Evolutionary conservation across 345 rosid species (phyloP), one percentile per base, ranked within the genome.

Genomic region (Pugionium dolabratum): DNA sequence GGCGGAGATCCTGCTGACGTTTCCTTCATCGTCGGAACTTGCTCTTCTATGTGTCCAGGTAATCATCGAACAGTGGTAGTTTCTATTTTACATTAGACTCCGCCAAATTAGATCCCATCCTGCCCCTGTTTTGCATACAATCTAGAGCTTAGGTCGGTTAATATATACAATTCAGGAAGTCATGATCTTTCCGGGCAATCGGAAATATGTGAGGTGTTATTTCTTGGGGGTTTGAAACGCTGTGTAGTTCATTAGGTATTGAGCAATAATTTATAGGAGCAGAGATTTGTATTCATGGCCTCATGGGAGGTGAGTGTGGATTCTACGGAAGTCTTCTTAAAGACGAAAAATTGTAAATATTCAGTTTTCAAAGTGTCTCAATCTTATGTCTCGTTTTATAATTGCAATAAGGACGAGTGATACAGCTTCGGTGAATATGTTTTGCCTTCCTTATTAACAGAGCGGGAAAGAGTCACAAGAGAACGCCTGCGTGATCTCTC

Each of bases 21-120:
- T 7, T 59, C 77, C 26, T 71, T 76, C 54, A 71, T 87, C 40
- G 72, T 80, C 48, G 95, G 97, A 66, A 89, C 90, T 65, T 87
- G 97, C 80, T 85, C 87, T 67, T 82, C 76, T 67, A 89, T 93
- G 95, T 93, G 96, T 78, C 93, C 97, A 33, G 97, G 98, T 93
- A 62, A 25, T 26, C 71, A 49, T 49, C 54, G 4, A 49, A 32
- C 54, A 34, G 7, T 40, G n/a, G 6, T 10, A 7, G 1, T 0
- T 4, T 28, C 36, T 10, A 1, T 34, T 72, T 41, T 53, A 28
- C 59, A 35, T 41, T 30, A 27, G 54, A 45, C 5, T 70, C 26
- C 9, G 48, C 64, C 4, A 25, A 26, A 31, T 7, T 31, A 18
- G 32, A 9, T 35, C 56, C n/a, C 36, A 1, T 55, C 26, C 11